Percentiles rank a stretch among this genome's conserved stretches.
phyloP scores from a whole-genome alignment of 352 stramenopile genomes.

The Pythium sp. region DNA sequence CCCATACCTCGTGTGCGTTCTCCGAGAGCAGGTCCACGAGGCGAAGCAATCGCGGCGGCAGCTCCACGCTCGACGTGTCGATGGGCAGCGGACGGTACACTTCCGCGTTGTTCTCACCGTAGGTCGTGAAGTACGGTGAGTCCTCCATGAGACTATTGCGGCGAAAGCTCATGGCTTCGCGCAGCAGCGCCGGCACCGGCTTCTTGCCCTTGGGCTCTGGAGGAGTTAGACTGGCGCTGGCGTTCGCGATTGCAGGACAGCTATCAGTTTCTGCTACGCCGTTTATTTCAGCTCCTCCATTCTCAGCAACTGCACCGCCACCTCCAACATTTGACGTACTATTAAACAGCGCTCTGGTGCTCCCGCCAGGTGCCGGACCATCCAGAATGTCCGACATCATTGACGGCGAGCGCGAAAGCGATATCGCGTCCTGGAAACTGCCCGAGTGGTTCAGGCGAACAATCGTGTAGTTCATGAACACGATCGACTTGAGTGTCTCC shows the following conservation, averaged over 20 bases:
- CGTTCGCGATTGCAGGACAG: conserved; percentile 14
- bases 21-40: conserved; percentile 82
- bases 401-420: conserved; percentile 65
- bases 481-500: conserved; percentile 86
- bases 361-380: background rate
- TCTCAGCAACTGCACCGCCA: background rate
- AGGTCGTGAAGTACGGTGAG: conserved; percentile 73
- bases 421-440: conserved; percentile 48
- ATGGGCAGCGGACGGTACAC: conserved; percentile 75
- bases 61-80: conserved; percentile 65
- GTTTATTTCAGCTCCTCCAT: background rate
- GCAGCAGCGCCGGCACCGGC: conserved; percentile 51
- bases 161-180: conserved; percentile 75
- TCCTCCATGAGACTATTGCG: conserved; percentile 77
- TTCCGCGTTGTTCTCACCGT: conserved; percentile 54
- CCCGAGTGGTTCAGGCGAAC: conserved; percentile 45
- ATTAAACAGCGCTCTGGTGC: background rate
- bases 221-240: conserved; percentile 17
- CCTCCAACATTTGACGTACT: background rate
- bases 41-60: conserved; percentile 58
- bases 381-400: conserved; percentile 48
- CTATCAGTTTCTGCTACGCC: background rate
- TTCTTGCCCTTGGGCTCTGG: conserved; percentile 37
- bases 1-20: conserved; percentile 87
- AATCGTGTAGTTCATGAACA: conserved; percentile 88